Percentiles rank a stretch among this genome's conserved stretches.
Conservation (phyloP, 106 monocot genomes). For the Xerophyta viscosa region DNA sequence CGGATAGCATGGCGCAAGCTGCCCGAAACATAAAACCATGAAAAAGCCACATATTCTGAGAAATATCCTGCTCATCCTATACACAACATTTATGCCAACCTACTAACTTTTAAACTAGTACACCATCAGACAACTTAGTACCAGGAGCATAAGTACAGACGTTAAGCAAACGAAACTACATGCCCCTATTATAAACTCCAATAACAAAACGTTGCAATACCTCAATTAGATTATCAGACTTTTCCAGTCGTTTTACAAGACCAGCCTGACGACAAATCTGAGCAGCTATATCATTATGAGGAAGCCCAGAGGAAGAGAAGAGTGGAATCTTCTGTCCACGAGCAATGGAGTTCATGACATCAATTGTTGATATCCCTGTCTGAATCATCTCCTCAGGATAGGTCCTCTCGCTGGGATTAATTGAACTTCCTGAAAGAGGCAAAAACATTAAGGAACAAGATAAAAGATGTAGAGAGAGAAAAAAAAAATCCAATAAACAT, state of each 20-base stretch:
- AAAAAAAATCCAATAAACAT: not conserved
- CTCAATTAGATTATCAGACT: constrained; percentile 56
- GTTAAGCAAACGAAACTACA: no score
- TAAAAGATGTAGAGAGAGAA: not conserved
- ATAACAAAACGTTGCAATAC: constrained; percentile 40
- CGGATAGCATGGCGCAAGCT: no score
- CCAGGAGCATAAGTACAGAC: no score
- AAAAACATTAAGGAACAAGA: not conserved
- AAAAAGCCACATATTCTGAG: no score
- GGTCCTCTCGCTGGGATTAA: constrained; percentile 98
- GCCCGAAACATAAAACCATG: no score
- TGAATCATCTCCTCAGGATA: constrained; percentile 99
- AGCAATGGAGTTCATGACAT: constrained; percentile 99
- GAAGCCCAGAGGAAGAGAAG: constrained; percentile 95
- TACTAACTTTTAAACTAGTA: no score
- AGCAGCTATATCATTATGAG: constrained; percentile 98
- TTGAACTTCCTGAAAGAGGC: constrained; percentile 84
- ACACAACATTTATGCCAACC: no score
- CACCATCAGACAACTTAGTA: no score
- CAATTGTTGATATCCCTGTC: constrained; percentile 98
- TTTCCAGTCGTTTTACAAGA: constrained; percentile 87
- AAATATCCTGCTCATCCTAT: no score
- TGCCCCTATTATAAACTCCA: no score
- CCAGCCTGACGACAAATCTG: constrained; percentile 99
- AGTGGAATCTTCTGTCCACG: constrained; percentile 99